Evolutionary conservation across 2,329 filamentous ascomycete genomes (phyloP), one percentile per base, ranked within the genome.

Genomic region (Fusarium compactum): DNA sequence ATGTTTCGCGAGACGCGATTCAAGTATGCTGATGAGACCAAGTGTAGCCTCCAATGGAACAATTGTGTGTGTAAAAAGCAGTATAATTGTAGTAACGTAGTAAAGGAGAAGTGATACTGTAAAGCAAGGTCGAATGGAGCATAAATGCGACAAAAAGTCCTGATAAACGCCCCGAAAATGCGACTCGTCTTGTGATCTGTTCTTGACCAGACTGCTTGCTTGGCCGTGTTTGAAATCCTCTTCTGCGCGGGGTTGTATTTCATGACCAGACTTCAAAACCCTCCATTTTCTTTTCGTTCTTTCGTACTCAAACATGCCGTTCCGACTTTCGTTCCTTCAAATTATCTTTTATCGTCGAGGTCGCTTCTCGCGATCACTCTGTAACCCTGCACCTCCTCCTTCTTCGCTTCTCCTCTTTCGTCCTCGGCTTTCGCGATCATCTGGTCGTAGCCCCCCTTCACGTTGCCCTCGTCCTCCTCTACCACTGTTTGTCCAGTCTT

Each of bases 331-430:
- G 44, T 57, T 53, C 29, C 48, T 53, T 55, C 65, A 54, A 48
- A 50, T 52, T 59, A 76, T 57, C 64, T 43, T 51, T 71, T 46
- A 87, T 73, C 84, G 83, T 77, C 87, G 83, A 68, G 80, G 82
- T 76, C 87, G 82, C 81, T 89, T 89, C 65, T 89, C 86, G 62
- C 84, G 81, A 41, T 87, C 85, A 72, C 76, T 82, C 18, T 76
- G 70, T 66, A 79, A 63, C 22, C 71, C 69, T 38, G 78, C 80
- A n/a, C 76, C 73, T 22, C 76, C 73, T 20, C 82, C 82, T 54
- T 87, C 86, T 64, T 87, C 86, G 69, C 85, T 87, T 74, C 79
- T 74, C 62, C 80, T 72, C 74, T 82, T 79, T 63, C 80, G 77
- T 34, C 78, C 77, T 16, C 80, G 78, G n/a, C 80, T 78, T 34